Evolutionary conservation across 768 basidiomycete species (phyloP).

Genomic region (Leccinum rimulosum): DNA sequence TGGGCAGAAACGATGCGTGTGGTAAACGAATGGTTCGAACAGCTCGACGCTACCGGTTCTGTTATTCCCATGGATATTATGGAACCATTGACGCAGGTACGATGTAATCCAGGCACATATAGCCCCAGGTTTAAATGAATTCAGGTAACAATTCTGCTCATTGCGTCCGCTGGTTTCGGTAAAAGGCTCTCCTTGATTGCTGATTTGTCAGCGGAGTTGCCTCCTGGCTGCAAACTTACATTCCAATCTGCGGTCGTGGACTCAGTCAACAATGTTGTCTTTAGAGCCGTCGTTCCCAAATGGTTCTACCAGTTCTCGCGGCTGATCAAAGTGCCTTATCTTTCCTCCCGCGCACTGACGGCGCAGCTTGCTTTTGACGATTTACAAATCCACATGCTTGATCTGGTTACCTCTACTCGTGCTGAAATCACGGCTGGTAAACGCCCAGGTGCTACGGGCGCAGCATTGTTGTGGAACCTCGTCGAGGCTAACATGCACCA

Average conservation of each 20-base stretch:
- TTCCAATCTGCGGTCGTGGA: conserved; percentile 37
- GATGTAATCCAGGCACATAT: background rate
- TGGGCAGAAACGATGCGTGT: conserved; percentile 45
- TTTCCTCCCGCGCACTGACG: conserved; percentile 32
- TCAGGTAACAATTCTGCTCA: conserved; percentile 38
- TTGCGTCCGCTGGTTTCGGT: conserved; percentile 44
- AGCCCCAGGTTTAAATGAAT: background rate
- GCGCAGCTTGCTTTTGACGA: conserved; percentile 36
- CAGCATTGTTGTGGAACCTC: conserved; percentile 43
- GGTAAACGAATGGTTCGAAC: conserved; percentile 41
- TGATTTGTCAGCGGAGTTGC: conserved; percentile 25
- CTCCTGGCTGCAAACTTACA: conserved; percentile 32
- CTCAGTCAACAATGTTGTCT: conserved; percentile 23
- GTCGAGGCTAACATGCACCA: conserved; percentile 47
- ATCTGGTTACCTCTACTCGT: conserved; percentile 39
- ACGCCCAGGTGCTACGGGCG: conserved; percentile 20
- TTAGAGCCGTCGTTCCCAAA: conserved; percentile 32
- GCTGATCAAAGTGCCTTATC: conserved; percentile 33
- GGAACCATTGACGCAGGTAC: conserved; percentile 14
- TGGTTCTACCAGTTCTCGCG: conserved; percentile 31
- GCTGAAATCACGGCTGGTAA: conserved; percentile 33
- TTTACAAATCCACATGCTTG: conserved; percentile 39
- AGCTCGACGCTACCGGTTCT: conserved; percentile 28
- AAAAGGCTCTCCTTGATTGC: conserved; percentile 33
- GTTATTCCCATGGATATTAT: conserved; percentile 23